Evolutionary conservation across 2,329 filamentous ascomycete genomes (phyloP).

Genomic region (Thielaviopsis punctulata): DNA sequence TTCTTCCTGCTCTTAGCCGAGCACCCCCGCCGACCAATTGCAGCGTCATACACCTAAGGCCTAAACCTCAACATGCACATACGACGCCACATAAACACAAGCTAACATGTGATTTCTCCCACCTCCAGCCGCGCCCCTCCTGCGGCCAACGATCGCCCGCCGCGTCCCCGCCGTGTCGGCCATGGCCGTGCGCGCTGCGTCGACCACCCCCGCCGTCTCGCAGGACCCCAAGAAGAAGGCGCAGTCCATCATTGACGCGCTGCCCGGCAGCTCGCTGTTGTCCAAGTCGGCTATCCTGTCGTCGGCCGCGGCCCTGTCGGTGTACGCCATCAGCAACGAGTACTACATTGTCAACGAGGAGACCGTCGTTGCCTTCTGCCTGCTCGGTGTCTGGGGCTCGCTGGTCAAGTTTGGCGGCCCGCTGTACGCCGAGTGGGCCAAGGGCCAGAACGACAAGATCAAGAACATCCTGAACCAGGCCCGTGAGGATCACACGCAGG

Average conservation of each 20-base stretch:
- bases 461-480: constrained; percentile 89
- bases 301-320: constrained; percentile 71
- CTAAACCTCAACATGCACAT: not conserved
- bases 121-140: constrained; percentile 62
- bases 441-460: constrained; percentile 79
- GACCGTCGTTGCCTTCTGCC: constrained; percentile 80
- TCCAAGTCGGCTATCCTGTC: constrained; percentile 97
- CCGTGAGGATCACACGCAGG: constrained; percentile 82
- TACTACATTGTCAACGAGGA: constrained; percentile 99
- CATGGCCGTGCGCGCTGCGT: constrained; percentile 34
- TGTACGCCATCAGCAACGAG: constrained; percentile 97
- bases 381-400: constrained; percentile 82
- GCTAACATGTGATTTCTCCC: constrained; percentile 10
- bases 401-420: constrained; percentile 90
- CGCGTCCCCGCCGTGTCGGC: constrained; percentile 60
- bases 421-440: constrained; percentile 81
- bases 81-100: not conserved
- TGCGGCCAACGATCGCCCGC: constrained; percentile 65
- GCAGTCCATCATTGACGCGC: constrained; percentile 80
- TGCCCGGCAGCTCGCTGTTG: constrained; percentile 80
- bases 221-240: constrained; percentile 95
- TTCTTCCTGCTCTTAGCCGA: not conserved
- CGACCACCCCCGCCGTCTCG: constrained; percentile 46
- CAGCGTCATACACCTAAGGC: not conserved
- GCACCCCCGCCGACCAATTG: not conserved